These are phyloP conservation scores for Wallacemonas sp. DNA, from an alignment of 208 protist species.

Conservation along the genomic window DNA sequence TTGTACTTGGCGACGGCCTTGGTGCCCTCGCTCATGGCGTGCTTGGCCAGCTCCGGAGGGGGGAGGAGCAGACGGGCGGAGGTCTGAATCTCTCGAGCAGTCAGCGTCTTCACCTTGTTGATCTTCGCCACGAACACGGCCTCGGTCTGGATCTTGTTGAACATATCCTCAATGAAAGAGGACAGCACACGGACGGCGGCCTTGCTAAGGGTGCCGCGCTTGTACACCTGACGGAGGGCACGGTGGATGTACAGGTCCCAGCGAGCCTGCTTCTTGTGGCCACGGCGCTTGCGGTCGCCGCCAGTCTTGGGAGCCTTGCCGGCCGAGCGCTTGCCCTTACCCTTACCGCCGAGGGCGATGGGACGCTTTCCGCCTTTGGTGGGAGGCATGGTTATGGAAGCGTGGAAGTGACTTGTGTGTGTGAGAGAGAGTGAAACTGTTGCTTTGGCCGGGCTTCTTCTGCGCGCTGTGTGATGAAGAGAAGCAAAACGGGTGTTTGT, in stretches of 20 bases:
- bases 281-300: slow-evolving; percentile 43
- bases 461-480: background rate
- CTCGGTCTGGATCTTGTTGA: slow-evolving; percentile 97
- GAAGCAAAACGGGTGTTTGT: slow-evolving; percentile 3
- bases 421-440: too few relatives aligned
- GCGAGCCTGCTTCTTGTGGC: slow-evolving; percentile 83
- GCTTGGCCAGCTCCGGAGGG: slow-evolving; percentile 98
- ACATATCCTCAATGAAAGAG: slow-evolving; percentile 99
- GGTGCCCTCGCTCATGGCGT: slow-evolving; percentile 99
- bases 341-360: slow-evolving; percentile 94
- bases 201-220: slow-evolving; percentile 96
- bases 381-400: slow-evolving; percentile 63
- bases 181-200: slow-evolving; percentile 98
- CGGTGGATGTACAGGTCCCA: slow-evolving; percentile 96
- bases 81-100: slow-evolving; percentile 97
- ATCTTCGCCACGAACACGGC: slow-evolving; percentile 96
- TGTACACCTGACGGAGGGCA: slow-evolving; percentile 97
- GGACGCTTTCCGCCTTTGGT: slow-evolving; percentile 89
- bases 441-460: background rate
- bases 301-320: slow-evolving; percentile 93
- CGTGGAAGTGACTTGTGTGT: slow-evolving; percentile 1
- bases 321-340: slow-evolving; percentile 97
- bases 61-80: slow-evolving; percentile 98
- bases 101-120: slow-evolving; percentile 97
- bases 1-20: slow-evolving; percentile 98